phyloP scores from a whole-genome alignment of 371 early-diverging fungal genomes.

The Mucor ambiguus region DNA sequence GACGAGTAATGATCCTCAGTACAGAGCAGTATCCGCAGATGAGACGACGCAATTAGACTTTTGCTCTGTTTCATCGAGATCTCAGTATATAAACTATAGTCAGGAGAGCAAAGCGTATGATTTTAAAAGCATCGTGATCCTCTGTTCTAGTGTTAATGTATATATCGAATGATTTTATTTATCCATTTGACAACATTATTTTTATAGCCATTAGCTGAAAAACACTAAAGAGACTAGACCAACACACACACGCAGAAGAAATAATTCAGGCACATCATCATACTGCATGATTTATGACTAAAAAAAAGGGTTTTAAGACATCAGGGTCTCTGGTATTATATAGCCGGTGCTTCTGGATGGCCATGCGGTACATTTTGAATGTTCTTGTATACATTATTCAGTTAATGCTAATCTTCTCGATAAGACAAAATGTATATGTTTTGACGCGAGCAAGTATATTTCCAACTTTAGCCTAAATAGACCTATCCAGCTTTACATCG shows the following conservation, averaged over 20 bases:
- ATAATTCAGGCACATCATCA: neutral
- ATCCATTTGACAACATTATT: neutral
- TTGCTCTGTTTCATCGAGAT: neutral
- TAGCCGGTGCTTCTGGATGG: too few species aligned
- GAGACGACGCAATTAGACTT: neutral
- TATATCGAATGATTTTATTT: neutral
- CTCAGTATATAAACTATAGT: neutral
- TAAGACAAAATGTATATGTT: neutral
- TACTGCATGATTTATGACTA: neutral
- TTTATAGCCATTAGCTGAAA: neutral
- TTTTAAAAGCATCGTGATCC: neutral
- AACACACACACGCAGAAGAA: neutral
- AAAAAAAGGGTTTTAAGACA: neutral
- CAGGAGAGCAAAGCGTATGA: neutral
- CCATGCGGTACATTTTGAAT: neutral
- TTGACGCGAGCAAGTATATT: neutral
- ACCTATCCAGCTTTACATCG: neutral
- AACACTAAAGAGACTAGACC: neutral
- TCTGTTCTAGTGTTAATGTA: neutral
- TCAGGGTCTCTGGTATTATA: neutral
- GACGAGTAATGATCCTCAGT: neutral
- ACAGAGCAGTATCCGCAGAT: neutral
- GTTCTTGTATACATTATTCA: too few species aligned
- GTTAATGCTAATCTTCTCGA: neutral
- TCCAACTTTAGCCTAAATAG: too few species aligned